Evolutionary conservation across 495 filamentous ascomycete species (phyloP).

Genomic region (Cenococcum geophilum): DNA sequence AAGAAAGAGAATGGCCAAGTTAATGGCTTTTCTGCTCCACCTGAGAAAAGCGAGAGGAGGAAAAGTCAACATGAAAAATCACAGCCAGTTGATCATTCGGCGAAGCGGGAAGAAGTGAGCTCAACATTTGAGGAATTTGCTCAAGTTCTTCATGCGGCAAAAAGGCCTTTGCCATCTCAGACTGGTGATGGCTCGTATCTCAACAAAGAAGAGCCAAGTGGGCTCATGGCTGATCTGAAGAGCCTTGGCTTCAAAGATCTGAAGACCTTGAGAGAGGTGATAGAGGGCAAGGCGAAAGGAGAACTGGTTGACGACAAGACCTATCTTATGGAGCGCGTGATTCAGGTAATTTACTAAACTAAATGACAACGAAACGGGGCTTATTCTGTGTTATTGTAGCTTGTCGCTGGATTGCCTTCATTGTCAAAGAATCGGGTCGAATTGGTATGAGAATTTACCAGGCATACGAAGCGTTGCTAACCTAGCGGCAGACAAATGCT

Average conservation of each 20-base stretch:
- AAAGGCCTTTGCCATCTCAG: constrained; percentile 55
- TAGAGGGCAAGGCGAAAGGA: constrained; percentile 49
- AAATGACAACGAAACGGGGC: no score
- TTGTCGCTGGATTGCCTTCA: constrained; percentile 9
- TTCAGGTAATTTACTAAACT: not conserved
- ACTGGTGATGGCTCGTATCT: constrained; percentile 49
- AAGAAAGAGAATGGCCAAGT: constrained; percentile 36
- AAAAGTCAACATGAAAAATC: constrained; percentile 15
- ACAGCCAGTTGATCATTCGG: constrained; percentile 31
- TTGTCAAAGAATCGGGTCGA: constrained; percentile 14
- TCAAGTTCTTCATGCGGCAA: constrained; percentile 59
- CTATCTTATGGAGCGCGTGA: constrained; percentile 35
- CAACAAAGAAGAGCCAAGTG: constrained; percentile 48
- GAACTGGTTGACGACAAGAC: constrained; percentile 68
- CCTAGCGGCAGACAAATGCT: constrained; percentile 45
- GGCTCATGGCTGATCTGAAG: constrained; percentile 59
- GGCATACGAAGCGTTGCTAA: not conserved
- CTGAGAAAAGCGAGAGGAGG: constrained; percentile 2
- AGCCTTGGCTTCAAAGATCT: constrained; percentile 55
- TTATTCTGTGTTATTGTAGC: not conserved
- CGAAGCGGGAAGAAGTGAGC: constrained; percentile 39
- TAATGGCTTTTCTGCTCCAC: constrained; percentile 29
- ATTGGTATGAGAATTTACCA: not conserved
- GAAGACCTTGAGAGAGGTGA: constrained; percentile 49
- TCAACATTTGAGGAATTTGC: constrained; percentile 55